Base-by-base conservation (phyloP, 164 flowering plant species). In the Piper longum region DNA sequence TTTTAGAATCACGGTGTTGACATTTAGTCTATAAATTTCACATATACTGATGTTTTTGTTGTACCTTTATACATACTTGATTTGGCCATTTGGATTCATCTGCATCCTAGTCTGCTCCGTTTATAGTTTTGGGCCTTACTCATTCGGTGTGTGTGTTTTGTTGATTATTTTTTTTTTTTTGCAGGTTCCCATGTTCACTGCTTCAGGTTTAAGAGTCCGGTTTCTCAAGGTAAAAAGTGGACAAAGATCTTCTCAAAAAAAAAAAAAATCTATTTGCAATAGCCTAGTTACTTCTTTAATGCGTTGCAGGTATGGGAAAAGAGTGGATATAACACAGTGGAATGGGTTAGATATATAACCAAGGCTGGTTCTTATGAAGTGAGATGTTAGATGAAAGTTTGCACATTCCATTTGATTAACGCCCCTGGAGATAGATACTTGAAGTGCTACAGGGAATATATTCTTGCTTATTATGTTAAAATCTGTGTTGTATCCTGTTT, bases 111-210 rank as follows among this genome's bases (percentile, higher is more conserved):
- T 26, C 36, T 26, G 36, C 36, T 26, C 36, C 2, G 36, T 26
- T 26, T 26, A 26, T 26, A 26, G 36, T 26, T 26, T 26, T 26
- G 36, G 36, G 36, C 2, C 36, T 26, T 26, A 6, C 12, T 13
- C 36, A 5, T 5, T 26, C 16, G 7, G 26, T 1, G 60, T 57
- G 18, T 3, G 4, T 16, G 11, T 26, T 1, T 36, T 59, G 13
- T 12, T 39, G 5, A 16, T 18, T 2, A 60, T 41, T 2, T 8
- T 48, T 5, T 48, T 13, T 13, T 42, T 65, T 43, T 18, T 75
- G 66, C 95, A 93, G 99, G 99, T 95, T 72, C 99, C 99, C 4
- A 95, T 95, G 99, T 95, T 95, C 65, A 95, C 99, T 64, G 99
- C 99, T 48, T 95, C 99, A 72, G 99, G 99, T 64, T 78, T 91